phyloP scores from a whole-genome alignment of 495 filamentous ascomycete genomes.

The Viridothelium virens region DNA sequence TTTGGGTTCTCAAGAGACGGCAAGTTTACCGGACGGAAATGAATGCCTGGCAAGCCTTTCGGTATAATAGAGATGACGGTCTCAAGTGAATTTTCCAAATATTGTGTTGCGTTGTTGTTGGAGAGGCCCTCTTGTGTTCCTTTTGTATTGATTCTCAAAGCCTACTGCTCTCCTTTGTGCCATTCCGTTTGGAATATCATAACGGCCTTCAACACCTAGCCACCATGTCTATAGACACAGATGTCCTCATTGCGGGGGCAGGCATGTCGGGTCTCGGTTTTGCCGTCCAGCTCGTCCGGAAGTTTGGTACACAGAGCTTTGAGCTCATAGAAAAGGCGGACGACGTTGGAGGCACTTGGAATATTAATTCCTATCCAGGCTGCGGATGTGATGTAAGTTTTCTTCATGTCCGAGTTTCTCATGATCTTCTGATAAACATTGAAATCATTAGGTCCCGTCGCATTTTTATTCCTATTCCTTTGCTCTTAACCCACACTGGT shows the following conservation, averaged over 20 bases:
- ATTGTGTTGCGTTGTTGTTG: too few relatives aligned
- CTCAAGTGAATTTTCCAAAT: too few relatives aligned
- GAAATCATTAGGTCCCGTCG: conserved; percentile 17
- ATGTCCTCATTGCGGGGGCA: conserved; percentile 33
- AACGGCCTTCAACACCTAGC: background rate
- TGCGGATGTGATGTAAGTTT: conserved; percentile 31
- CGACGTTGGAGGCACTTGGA: conserved; percentile 34
- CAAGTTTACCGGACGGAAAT: too few relatives aligned
- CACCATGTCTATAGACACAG: conserved; percentile 24
- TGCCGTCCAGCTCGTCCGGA: conserved; percentile 29
- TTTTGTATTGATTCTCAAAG: background rate
- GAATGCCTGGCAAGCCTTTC: too few relatives aligned
- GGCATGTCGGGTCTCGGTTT: conserved; percentile 31
- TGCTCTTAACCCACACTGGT: conserved; percentile 41
- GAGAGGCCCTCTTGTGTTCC: too few relatives aligned
- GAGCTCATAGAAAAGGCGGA: conserved; percentile 30
- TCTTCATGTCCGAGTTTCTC: too few relatives aligned
- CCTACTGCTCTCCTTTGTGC: background rate
- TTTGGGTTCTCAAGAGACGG: too few relatives aligned
- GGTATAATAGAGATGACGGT: too few relatives aligned
- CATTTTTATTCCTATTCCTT: conserved; percentile 48
- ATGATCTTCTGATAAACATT: background rate
- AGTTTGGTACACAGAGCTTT: conserved; percentile 22
- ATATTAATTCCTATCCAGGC: conserved; percentile 30
- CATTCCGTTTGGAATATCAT: background rate